Conservation (phyloP, 352 stramenopile species). For the Thraustochytrium striatum region DNA sequence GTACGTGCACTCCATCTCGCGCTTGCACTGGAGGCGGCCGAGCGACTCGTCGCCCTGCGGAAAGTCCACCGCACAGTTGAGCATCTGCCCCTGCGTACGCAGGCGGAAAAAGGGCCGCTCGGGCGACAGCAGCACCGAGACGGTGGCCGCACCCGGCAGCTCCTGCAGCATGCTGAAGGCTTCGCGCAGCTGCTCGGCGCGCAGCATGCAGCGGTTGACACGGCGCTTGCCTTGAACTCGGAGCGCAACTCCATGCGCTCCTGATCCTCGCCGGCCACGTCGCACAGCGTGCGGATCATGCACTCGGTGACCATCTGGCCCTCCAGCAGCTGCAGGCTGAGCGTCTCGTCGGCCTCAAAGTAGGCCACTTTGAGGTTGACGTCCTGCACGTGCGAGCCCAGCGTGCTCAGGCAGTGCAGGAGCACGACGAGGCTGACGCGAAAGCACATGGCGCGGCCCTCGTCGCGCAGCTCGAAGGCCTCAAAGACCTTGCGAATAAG, state of each 20-base stretch:
- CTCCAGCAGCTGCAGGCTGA: slow-evolving; percentile 19
- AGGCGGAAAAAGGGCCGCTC: slow-evolving; percentile 28
- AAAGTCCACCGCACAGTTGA: slow-evolving; percentile 28
- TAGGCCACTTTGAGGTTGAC: slow-evolving; percentile 31
- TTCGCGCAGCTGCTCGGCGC: slow-evolving; percentile 16
- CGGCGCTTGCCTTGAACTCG: background rate
- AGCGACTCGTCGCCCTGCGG: slow-evolving; percentile 42
- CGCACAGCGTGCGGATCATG: slow-evolving; percentile 40
- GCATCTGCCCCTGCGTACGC: slow-evolving; percentile 24
- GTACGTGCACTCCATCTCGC: slow-evolving; percentile 9
- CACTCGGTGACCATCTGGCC: slow-evolving; percentile 36
- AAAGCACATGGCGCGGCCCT: background rate
- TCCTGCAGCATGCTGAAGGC: slow-evolving; percentile 14
- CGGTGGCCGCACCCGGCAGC: slow-evolving; percentile 22
- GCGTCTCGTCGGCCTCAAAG: slow-evolving; percentile 11
- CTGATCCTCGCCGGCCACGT: background rate
- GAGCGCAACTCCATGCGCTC: background rate
- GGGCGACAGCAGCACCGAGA: slow-evolving; percentile 29
- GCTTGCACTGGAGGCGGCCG: slow-evolving; percentile 11
- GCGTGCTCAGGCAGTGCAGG: slow-evolving; percentile 20
- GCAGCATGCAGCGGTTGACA: slow-evolving; percentile 33
- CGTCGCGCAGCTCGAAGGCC: slow-evolving; percentile 6
- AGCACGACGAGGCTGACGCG: slow-evolving; percentile 23
- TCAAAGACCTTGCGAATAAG: slow-evolving; percentile 34
- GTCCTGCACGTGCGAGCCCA: slow-evolving; percentile 22